Evolutionary conservation across 805 yeast genomes (phyloP), one percentile per base, ranked within the genome.

Genomic region (Nakazawaea ernobii): DNA sequence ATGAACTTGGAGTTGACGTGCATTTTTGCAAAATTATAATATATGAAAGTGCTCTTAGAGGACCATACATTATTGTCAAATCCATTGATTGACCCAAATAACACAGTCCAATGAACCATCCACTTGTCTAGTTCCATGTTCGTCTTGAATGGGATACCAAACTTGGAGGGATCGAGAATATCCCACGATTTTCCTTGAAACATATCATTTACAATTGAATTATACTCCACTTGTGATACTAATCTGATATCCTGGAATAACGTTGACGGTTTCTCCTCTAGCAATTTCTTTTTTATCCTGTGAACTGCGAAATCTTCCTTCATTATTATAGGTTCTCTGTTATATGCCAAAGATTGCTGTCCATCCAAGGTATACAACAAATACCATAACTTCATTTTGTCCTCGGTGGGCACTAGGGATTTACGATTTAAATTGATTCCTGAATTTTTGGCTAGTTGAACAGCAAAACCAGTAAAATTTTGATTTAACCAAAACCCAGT

Each of bases 101-200:
- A 61, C 9, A 84, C 86, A 0, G 90, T 80, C 90, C 90, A 83
- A 17, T 83, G 82, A 4, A 83, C 86, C 87, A 83, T 83, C 90
- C 90, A 83, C 60, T 76, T 80, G 56, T 83, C 90, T 33, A 83
- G 62, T 49, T 82, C 86, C 48, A 83, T 61, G 57, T 83, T 83
- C 6, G 82, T 74, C 53, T 75, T 77, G 58, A 85, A 82, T 0
- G 88, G 88, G 8, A 83, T 70, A 0, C 90, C 90, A 59, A 82
- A 77, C 1, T 77, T 66, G 1, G 80, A 67, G 0, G 88, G 88
- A 0, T 77, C 67, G 35, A 83, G 60, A 17, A 80, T 59, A 46
- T 75, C 81, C 85, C 86, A 79, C 0, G 83, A 80, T 52, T 75
- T 69, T 2, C 82, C 82, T 43, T 63, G 67, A 51, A 82, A 78